Evolutionary conservation across 2,329 filamentous ascomycete species (phyloP), one percentile per base, ranked within the genome.

Genomic region (Epichloe sylvatica): DNA sequence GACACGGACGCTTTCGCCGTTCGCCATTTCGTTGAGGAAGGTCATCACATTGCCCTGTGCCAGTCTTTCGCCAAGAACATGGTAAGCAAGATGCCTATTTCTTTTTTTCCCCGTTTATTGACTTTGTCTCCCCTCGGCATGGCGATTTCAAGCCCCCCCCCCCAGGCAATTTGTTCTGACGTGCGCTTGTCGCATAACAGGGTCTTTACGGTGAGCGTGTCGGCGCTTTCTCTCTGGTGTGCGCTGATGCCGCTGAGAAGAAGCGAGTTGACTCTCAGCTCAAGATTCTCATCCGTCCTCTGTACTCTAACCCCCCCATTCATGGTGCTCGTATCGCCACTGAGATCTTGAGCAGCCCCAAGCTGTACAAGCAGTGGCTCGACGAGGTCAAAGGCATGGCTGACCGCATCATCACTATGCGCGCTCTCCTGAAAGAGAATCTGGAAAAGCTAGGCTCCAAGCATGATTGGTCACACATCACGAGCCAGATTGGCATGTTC

Each of bases 1-100:
- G 80, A 94, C 75, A 83, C 83, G 70, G 91, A 98, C 67, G 92
- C 92, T 56, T 97, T 91, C 66, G 87, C 92, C 53, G 78, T 97
- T 58, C 83, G 92, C 59, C 77, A 96, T 77, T 98, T 98, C 68
- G 81, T 96, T 67, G 78, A 88, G 72, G 75, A 96, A 73, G 91
- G 91, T 61, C 89, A 95, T 75, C 80, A 88, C 65, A 81, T 92
- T 65, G 83, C 81, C 64, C 81, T 97, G 55, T 84, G 86, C 62
- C 91, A 97, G 75, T 92, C 86, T 49, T 97, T 97, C 69, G 91
- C 91, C 67, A 97, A 97, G 84, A 98, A 98, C 80, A 97, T 98
- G 91, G 83, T 86, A 69, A 58, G 73, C 55, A 30, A 25, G 33
- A 6, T 8, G 2, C 30, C 23, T 11, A 2, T 33, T 25, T 41